These are phyloP conservation scores for Cicer chorassanicum DNA, from an alignment of 306 rosid genomes.

Conservation along the genomic window DNA sequence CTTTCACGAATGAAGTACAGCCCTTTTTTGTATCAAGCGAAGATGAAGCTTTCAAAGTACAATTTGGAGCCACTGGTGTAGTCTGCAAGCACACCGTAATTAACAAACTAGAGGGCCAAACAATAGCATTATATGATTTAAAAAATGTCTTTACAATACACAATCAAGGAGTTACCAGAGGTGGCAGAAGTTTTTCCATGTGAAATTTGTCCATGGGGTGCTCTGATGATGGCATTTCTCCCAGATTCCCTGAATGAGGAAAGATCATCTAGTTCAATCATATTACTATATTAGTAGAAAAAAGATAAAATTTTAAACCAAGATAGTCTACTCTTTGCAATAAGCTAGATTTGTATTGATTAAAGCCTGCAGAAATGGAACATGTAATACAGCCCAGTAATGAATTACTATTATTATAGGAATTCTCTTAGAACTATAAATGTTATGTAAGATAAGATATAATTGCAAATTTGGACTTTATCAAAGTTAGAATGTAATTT, in stretches of 20 bases:
- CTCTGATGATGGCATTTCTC: constrained; percentile 52
- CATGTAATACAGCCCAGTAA: not conserved
- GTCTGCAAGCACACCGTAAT: constrained; percentile 58
- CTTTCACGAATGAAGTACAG: constrained; percentile 48
- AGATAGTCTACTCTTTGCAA: constrained; percentile 36
- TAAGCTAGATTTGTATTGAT: constrained; percentile 42
- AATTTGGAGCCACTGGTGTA: constrained; percentile 49
- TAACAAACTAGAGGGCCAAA: constrained; percentile 42
- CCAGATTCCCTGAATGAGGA: constrained; percentile 51
- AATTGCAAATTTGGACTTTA: not conserved
- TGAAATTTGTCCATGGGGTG: constrained; percentile 44
- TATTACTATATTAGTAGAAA: constrained; percentile 39
- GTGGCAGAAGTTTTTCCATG: constrained; percentile 48
- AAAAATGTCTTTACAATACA: constrained; percentile 33
- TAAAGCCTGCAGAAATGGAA: constrained; percentile 36
- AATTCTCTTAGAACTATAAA: constrained; percentile 23
- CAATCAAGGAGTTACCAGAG: constrained; percentile 53
- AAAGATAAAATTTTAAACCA: not conserved
- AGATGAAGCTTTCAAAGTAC: constrained; percentile 49
- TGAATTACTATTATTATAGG: constrained; percentile 26
- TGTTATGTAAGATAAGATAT: not conserved
- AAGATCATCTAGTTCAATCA: constrained; percentile 35
- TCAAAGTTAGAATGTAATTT: not conserved
- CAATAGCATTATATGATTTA: constrained; percentile 29
- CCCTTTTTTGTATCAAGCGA: constrained; percentile 47